Evolutionary conservation across 345 rosid genomes (phyloP).

Genomic region (Eucalyptus fibrosa): DNA sequence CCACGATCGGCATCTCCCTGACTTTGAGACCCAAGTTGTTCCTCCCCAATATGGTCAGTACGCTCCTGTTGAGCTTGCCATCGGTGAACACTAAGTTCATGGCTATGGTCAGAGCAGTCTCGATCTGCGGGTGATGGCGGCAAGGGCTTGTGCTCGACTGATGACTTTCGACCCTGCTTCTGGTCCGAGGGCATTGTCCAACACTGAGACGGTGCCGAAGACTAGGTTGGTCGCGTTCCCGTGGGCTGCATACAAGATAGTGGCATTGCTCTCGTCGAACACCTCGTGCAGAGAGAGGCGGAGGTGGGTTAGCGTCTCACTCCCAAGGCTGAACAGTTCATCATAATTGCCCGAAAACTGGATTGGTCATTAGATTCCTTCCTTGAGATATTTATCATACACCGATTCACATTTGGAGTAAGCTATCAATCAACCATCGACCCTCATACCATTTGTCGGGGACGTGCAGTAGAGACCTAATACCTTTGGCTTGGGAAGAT

Average conservation of each 20-base stretch:
- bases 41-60: slow-evolving; percentile 4
- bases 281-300: background rate
- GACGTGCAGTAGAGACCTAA: no score
- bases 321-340: background rate
- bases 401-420: no score
- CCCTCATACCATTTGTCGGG: no score
- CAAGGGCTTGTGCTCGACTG: slow-evolving; percentile 16
- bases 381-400: no score
- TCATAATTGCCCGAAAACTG: background rate
- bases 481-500: no score
- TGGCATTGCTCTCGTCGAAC: background rate
- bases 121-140: slow-evolving; percentile 1
- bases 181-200: background rate
- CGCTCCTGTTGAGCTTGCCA: slow-evolving; percentile 16
- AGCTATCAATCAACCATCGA: no score
- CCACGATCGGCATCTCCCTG: slow-evolving; percentile 16
- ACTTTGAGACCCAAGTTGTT: background rate
- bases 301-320: background rate
- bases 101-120: slow-evolving; percentile 1
- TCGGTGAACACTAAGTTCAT: slow-evolving; percentile 10
- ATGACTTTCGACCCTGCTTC: background rate
- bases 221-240: background rate
- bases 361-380: no score
- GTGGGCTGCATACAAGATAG: background rate
- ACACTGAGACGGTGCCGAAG: background rate